These are phyloP conservation scores for Solanum microdontum DNA, from an alignment of 257 asterid genomes.

Conservation along the genomic window DNA sequence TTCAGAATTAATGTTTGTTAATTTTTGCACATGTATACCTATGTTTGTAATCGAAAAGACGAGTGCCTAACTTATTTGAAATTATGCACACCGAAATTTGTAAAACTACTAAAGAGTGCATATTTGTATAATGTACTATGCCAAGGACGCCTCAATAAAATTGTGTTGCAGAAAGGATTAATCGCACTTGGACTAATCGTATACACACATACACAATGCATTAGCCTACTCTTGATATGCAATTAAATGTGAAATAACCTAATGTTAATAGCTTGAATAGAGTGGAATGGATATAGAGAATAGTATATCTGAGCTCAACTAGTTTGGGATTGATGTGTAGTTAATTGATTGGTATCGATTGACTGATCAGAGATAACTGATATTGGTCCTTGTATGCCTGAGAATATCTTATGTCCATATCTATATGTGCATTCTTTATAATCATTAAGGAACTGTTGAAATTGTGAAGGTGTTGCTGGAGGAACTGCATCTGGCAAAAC, in stretches of 20 bases:
- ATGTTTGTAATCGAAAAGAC: neutral
- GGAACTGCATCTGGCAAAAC: slow-evolving; percentile 98
- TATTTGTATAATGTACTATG: neutral
- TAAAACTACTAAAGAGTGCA: neutral
- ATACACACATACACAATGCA: neutral
- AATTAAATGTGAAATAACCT: neutral
- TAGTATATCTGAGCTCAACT: neutral
- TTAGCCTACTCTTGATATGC: neutral
- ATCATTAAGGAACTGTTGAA: neutral
- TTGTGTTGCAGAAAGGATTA: neutral
- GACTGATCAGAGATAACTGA: neutral
- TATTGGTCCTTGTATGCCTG: neutral
- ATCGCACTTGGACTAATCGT: neutral
- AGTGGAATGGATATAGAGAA: neutral
- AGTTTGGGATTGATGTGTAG: neutral
- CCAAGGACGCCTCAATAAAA: neutral
- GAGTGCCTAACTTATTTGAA: neutral
- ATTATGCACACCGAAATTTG: too few relatives aligned
- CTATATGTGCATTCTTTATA: neutral
- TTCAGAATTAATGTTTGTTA: neutral
- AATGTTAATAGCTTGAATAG: neutral
- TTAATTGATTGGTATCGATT: neutral
- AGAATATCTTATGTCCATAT: neutral
- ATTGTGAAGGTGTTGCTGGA: slow-evolving; percentile 81
- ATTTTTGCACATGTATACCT: neutral